Evolutionary conservation across 208 protist genomes (phyloP).

Genomic region (Trypanosoma congolense): DNA sequence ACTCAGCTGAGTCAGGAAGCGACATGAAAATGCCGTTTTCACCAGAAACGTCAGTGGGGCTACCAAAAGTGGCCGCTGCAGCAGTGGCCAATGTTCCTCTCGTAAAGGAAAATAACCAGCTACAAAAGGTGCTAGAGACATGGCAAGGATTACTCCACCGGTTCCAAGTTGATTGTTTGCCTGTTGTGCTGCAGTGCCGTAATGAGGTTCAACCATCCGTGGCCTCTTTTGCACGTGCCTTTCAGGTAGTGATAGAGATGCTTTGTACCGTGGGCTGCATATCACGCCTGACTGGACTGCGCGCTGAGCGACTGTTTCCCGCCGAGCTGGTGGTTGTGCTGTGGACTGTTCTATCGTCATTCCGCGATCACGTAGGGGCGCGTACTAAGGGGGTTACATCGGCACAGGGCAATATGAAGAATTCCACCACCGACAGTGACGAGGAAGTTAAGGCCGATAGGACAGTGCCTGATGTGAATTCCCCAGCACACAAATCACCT

Average conservation of each 20-base stretch:
- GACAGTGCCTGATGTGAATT: neutral
- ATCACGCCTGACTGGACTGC: slow-evolving; percentile 25
- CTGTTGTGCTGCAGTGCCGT: slow-evolving; percentile 8
- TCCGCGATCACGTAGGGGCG: slow-evolving; percentile 9
- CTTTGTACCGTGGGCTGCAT: slow-evolving; percentile 16
- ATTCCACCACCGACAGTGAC: neutral
- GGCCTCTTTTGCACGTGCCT: slow-evolving; percentile 6
- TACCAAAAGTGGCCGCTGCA: neutral
- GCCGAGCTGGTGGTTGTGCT: slow-evolving; percentile 42
- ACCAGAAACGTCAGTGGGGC: too few species aligned
- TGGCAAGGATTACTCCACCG: slow-evolving; percentile 13
- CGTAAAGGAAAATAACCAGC: neutral
- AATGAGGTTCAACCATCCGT: neutral
- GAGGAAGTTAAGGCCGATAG: neutral
- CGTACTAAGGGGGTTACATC: too few species aligned
- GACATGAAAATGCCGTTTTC: too few species aligned
- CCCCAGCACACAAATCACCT: neutral
- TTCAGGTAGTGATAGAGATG: slow-evolving; percentile 2
- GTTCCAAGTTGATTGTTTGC: slow-evolving; percentile 10
- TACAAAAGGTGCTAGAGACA: slow-evolving; percentile 6
- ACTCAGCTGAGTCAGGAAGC: too few species aligned
- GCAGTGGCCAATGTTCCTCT: neutral
- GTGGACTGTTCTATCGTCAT: slow-evolving; percentile 38
- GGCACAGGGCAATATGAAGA: too few species aligned
- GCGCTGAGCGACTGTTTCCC: slow-evolving; percentile 45